Evolutionary conservation across 768 basidiomycete species (phyloP).

Genomic region (Suillus subluteus): DNA sequence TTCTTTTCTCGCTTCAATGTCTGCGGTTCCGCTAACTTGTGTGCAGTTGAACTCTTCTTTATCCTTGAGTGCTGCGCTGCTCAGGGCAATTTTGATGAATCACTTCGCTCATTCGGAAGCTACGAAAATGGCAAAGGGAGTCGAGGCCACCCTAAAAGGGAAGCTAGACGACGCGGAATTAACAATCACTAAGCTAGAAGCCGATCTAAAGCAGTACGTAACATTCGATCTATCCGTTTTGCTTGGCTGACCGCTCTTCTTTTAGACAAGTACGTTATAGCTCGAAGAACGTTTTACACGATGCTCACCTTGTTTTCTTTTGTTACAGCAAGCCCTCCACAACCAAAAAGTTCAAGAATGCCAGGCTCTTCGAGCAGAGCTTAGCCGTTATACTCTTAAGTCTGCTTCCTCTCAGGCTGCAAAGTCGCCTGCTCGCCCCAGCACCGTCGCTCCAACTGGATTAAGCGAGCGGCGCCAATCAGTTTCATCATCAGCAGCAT

Average conservation of each 20-base stretch:
- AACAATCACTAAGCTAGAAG: conserved; percentile 61
- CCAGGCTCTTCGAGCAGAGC: conserved; percentile 67
- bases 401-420: conserved; percentile 25
- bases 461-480: conserved; percentile 35
- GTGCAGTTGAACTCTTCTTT: conserved; percentile 61
- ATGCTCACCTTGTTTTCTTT: conserved; percentile 22
- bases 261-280: conserved; percentile 61
- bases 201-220: conserved; percentile 73
- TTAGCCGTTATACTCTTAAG: conserved; percentile 52
- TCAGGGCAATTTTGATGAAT: conserved; percentile 84
- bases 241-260: conserved; percentile 27
- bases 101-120: conserved; percentile 81
- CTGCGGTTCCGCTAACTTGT: conserved; percentile 15
- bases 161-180: conserved; percentile 69
- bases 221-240: conserved; percentile 16
- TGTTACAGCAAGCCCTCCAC: conserved; percentile 58
- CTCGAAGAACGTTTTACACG: conserved; percentile 12
- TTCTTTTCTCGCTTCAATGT: conserved; percentile 20
- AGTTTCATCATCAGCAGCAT: conserved; percentile 34
- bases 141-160: conserved; percentile 63
- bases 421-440: conserved; percentile 28
- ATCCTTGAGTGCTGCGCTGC: conserved; percentile 73
- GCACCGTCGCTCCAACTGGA: conserved; percentile 30
- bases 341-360: conserved; percentile 73
- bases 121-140: conserved; percentile 63